phyloP scores from a whole-genome alignment of 1,139 yeast species.

The Geotrichum fermentans region DNA sequence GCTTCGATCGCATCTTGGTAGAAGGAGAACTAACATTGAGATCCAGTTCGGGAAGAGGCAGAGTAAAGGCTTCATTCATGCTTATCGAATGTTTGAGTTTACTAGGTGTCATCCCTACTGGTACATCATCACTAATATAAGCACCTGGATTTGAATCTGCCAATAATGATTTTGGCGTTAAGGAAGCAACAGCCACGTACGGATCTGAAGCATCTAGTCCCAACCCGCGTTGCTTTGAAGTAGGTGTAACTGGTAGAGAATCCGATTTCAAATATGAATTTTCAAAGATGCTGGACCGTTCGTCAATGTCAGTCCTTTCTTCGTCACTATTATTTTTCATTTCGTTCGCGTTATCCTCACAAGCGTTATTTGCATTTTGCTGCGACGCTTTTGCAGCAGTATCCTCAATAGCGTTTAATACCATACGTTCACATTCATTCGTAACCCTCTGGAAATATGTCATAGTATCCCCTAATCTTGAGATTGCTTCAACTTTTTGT shows the following conservation, averaged over 20 bases:
- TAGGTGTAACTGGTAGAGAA: conserved; percentile 10
- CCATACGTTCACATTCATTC: conserved; percentile 71
- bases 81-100: no score
- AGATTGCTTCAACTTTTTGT: conserved; percentile 65
- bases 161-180: conserved; percentile 6
- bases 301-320: conserved; percentile 2
- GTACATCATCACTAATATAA: no score
- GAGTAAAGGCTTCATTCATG: conserved; percentile 10
- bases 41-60: conserved; percentile 26
- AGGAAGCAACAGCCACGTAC: neutral
- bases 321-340: conserved; percentile 4
- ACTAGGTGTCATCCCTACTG: no score
- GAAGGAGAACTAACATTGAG: conserved; percentile 21
- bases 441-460: conserved; percentile 77
- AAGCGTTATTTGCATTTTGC: conserved; percentile 12
- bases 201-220: no score
- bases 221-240: no score
- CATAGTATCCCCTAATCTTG: conserved; percentile 69
- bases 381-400: conserved; percentile 54
- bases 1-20: conserved; percentile 1
- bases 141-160: no score
- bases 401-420: conserved; percentile 58
- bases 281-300: conserved; percentile 20
- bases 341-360: conserved; percentile 8
- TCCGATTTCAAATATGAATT: conserved; percentile 27